A percentile compares a stretch with the other conserved stretches of the same genome.
Conservation (phyloP, 345 rosid species). For the Salix dunnii region DNA sequence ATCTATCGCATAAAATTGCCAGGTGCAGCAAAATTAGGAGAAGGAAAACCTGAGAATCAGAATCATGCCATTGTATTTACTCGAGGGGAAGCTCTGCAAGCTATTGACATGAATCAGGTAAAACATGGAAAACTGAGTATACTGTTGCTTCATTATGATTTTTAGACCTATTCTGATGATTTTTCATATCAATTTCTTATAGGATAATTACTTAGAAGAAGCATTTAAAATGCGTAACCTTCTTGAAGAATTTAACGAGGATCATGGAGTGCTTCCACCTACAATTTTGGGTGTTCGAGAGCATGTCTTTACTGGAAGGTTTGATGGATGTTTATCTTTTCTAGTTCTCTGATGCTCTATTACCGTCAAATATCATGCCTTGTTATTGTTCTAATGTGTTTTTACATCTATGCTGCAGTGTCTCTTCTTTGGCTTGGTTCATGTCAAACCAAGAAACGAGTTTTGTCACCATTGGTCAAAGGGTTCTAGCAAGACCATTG, state of each 20-base stretch:
- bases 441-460: conserved; percentile 99
- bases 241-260: conserved; percentile 89
- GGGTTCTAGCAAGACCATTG: conserved; percentile 94
- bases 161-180: conserved; percentile 1
- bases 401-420: conserved; percentile 46
- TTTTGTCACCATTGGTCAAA: conserved; percentile 92
- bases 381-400: conserved; percentile 17
- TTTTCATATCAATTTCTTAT: conserved; percentile 17
- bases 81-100: conserved; percentile 95
- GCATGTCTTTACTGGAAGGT: conserved; percentile 98
- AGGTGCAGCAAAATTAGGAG: conserved; percentile 83
- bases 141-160: neutral
- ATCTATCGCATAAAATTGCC: conserved; percentile 90
- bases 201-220: conserved; percentile 99
- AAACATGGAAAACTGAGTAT: conserved; percentile 2
- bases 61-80: conserved; percentile 89
- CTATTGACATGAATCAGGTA: conserved; percentile 99
- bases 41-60: conserved; percentile 98
- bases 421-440: conserved; percentile 97
- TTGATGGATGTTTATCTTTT: conserved; percentile 7
- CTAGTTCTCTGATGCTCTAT: conserved; percentile 1
- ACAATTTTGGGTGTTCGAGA: conserved; percentile 93
- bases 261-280: conserved; percentile 93
- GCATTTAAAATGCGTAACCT: conserved; percentile 96
- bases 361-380: neutral